Conservation (phyloP, 805 yeast genomes). For the Kodamaea leandrae region DNA sequence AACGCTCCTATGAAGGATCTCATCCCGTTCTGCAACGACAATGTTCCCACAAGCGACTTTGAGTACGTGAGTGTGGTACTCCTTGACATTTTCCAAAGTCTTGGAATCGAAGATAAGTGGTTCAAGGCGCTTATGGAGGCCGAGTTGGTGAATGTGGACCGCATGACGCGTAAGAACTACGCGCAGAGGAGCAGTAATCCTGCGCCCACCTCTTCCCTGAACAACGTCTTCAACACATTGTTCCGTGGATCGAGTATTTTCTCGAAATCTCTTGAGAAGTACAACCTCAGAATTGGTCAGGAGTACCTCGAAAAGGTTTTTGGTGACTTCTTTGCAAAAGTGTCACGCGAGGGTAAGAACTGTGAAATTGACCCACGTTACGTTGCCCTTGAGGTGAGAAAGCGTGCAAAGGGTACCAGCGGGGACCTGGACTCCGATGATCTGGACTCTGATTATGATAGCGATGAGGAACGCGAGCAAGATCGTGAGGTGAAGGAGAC, state of each 20-base stretch:
- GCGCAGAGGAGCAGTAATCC: constrained; percentile 11
- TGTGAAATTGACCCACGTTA: constrained; percentile 82
- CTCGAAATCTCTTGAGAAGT: constrained; percentile 77
- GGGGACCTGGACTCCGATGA: constrained; percentile 20
- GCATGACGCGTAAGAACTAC: constrained; percentile 42
- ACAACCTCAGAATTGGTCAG: constrained; percentile 72
- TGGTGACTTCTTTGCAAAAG: constrained; percentile 60
- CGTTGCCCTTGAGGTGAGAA: constrained; percentile 39
- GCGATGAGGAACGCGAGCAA: constrained; percentile 19
- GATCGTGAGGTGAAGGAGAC: constrained; percentile 30
- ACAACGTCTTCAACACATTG: constrained; percentile 37
- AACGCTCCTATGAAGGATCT: constrained; percentile 53
- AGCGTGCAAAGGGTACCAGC: constrained; percentile 20
- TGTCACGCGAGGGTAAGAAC: constrained; percentile 49
- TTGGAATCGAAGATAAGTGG: constrained; percentile 70
- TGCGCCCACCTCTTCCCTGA: constrained; percentile 17
- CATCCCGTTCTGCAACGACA: constrained; percentile 45
- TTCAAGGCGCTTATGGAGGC: constrained; percentile 63
- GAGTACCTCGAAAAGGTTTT: constrained; percentile 72
- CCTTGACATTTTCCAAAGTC: constrained; percentile 71
- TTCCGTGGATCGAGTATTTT: constrained; percentile 85
- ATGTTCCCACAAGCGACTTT: constrained; percentile 41
- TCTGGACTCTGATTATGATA: constrained; percentile 17
- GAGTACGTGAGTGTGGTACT: constrained; percentile 58
- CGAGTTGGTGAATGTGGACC: constrained; percentile 56